Evolutionary conservation across 169 alveolate genomes (phyloP), one percentile per base, ranked within the genome.

Genomic region (Perkinsus marinus): DNA sequence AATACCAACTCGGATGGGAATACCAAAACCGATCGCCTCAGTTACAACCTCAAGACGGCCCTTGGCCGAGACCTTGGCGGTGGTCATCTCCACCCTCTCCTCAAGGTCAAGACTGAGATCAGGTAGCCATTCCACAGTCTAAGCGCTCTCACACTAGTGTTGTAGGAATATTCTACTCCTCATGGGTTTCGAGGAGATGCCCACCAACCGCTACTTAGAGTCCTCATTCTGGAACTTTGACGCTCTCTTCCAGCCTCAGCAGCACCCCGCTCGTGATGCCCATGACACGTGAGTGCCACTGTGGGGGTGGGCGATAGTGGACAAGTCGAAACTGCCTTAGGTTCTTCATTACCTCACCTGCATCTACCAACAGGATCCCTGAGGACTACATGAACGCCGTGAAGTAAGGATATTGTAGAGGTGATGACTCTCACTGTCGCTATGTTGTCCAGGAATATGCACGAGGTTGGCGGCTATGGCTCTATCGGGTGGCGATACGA

Each of bases 151-250:
- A 16, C 10, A 6, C 37, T 26, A 13, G 9, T 57, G 7, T 13
- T 2, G 22, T 16, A 57, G 79, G 34, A 95, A 96, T 47, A 96
- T 97, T 79, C 95, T 98, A 57, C 90, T 95, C 26, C 97, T 95
- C 91, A 96, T 97, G 98, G 99, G 99, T 46, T 95, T 98, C 95
- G 98, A 98, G 96, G 99, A 99, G 95, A 98, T 99, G 99, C 98
- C 98, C 39, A 98, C 99, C 38, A 97, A 98, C 93, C 97, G 97
- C 92, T 99, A 96, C 95, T 99, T 99, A 30, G 99, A 98, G 95
- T 96, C 99, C 89, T 97, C 99, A 3, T 99, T 99, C 96, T 98
- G 99, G 99, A 98, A 99, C 95, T 99, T 99, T 95, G 99, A 99
- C 94, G 96, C 99, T 10, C 97, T 99, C 68, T 99, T 98, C 97